Conservation (phyloP, 2,329 filamentous ascomycete genomes). For the Trichoderma afroharzianum region DNA sequence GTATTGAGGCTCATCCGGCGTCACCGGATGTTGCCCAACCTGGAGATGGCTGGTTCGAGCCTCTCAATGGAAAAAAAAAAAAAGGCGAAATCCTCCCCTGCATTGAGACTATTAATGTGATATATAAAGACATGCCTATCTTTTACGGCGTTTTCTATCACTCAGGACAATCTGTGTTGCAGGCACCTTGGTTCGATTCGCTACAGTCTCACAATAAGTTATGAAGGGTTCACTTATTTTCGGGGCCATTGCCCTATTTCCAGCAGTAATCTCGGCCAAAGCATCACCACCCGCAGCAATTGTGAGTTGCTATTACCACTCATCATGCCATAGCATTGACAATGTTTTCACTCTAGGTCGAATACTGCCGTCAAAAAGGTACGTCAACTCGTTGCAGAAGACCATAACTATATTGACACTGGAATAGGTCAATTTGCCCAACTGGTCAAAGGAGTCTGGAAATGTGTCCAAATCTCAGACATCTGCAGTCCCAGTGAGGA, state of each 20-base stretch:
- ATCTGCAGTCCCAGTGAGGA: neutral
- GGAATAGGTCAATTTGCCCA: neutral
- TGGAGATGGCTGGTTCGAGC: neutral
- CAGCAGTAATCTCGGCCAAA: neutral
- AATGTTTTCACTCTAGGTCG: neutral
- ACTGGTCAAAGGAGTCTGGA: neutral
- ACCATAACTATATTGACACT: neutral
- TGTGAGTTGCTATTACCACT: neutral
- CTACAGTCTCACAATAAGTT: no score
- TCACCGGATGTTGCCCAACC: neutral
- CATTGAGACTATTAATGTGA: neutral
- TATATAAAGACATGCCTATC: no score
- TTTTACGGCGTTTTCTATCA: no score
- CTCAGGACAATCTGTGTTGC: no score
- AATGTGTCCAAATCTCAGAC: neutral
- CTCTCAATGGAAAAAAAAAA: neutral
- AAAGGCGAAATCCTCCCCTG: no score
- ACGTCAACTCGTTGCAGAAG: neutral
- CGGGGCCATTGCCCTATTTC: neutral
- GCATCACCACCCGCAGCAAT: neutral
- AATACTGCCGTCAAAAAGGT: neutral
- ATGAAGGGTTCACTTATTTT: neutral
- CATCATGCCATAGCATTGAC: neutral
- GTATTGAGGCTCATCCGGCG: neutral
- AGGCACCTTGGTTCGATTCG: no score